Evolutionary conservation across 2,329 filamentous ascomycete genomes (phyloP), one percentile per base, ranked within the genome.

Genomic region (Trichoderma sp.): DNA sequence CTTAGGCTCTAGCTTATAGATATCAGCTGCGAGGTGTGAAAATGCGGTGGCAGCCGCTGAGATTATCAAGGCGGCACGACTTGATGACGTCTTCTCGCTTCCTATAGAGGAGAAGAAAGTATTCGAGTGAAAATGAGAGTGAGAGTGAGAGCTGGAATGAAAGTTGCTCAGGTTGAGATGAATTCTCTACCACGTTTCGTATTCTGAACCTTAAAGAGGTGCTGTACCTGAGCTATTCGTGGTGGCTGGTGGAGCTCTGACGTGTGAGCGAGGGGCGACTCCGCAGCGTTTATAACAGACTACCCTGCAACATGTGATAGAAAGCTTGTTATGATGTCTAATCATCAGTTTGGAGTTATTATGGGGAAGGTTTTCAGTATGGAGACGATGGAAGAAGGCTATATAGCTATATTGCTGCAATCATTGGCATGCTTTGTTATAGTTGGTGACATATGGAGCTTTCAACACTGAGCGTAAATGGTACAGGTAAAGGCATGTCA

Each of bases 171-270:
- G 49, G 49, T 43, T 33, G 35, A 64, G 47, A 40, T 31, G 24
- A 43, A 64, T 13, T 55, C 24, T 8, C 43, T 37, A 33, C 29
- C 7, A 49, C 27, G 14, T 58, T 57, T n/a, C 61, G 33, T 53
- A 29, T 37, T 29, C 24, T 21, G 24, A 55, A 66, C 21, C 52
- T 65, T 43, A 43, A 43, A 56, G 40, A 63, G 47, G 53, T 29
- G 60, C 60, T 55, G 53, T 66, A 40, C 21, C 37, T 58, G 29
- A 57, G 52, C 63, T 66, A 31, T 35, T 24, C 27, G 24, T 55
- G 24, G 53, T 33, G 35, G 62, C 55, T 67, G 53, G 64, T 67
- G 64, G 64, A 67, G 64, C 64, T 52, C 55, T 67, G 64, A 67
- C 64, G 64, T 59, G 64, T 52, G 37, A 55, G 33, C 64, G 64